Evolutionary conservation across 2,329 filamentous ascomycete species (phyloP), one percentile per base, ranked within the genome.

Genomic region (Zymoseptoria brevis): DNA sequence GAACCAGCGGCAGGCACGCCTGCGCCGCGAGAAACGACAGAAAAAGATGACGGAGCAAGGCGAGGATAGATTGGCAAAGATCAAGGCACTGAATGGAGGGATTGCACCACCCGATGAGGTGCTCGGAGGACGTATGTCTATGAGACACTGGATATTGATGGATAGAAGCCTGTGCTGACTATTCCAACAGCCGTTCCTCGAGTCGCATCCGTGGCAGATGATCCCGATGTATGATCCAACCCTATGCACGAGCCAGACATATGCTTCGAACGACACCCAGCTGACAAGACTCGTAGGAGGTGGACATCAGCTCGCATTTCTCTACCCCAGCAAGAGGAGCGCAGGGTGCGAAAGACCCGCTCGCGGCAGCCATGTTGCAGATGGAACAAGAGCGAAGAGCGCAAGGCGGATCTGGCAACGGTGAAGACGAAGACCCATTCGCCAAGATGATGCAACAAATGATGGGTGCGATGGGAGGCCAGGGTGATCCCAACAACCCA

Each of bases 11-110:
- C 86, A 90, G 74, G 86, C 87, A 45, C 85, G 88, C 53, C 79
- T 90, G 59, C 87, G 89, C 66, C 89, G 90, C 73, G 88, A 92
- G 73, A 84, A 88, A 48, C 83, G 89, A 54, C 87, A 90, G 72
- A 88, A 88, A 59, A 93, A 92, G 79, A 85, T 92, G 75, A 83
- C 82, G 68, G 84, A 86, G 54, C 85, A 87, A 60, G 89, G 87
- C 59, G 83, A 84, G 19, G 81, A 85, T 48, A 79, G 89, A 61
- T 75, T 94, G 62, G 86, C 88, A 68, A 87, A 83, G 73, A 94
- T 94, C 73, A 89, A 87, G 11, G 85, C 86, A 1, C 75, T 90
- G 24, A 86, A 85, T 58, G 86, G 70, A 57, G 70, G 70, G 35
- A 63, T 71, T 16, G 70, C 69, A 45, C 70, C 70, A 9, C 68